These are phyloP conservation scores for Sclerotinia borealis DNA, from an alignment of 2,329 filamentous ascomycete genomes.

Conservation along the genomic window DNA sequence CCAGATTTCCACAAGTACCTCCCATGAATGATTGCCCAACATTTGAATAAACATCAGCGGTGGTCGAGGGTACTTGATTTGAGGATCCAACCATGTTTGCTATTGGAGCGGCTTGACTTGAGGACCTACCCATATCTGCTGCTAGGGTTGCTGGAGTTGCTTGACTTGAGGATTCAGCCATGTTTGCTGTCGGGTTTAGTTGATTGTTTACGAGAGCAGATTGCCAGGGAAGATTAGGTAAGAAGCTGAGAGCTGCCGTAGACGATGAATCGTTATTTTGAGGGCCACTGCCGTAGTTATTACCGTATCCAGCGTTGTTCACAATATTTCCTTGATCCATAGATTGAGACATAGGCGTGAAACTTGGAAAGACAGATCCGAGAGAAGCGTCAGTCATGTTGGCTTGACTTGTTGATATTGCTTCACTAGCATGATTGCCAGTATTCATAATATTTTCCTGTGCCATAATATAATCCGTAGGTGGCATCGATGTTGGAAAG, in stretches of 20 bases:
- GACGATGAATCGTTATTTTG: neutral
- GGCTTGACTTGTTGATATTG: neutral
- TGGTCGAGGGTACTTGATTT: neutral
- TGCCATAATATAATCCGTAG: neutral
- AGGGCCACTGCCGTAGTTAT: neutral
- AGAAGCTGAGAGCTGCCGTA: neutral
- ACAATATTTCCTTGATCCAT: neutral
- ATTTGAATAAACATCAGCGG: neutral
- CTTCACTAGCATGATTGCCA: neutral
- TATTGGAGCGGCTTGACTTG: neutral
- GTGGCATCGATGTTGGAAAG: neutral
- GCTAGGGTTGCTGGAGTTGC: neutral
- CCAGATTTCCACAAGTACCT: neutral
- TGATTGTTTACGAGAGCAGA: neutral
- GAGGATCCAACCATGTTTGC: neutral
- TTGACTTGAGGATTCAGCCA: neutral
- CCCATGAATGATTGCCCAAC: neutral
- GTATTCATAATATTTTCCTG: neutral
- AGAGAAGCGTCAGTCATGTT: rapidly evolving
- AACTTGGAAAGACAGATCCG: neutral
- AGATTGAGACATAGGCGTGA: neutral
- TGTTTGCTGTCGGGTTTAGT: neutral
- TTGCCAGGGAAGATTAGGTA: neutral
- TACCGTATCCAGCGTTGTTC: neutral
- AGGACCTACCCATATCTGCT: neutral